Evolutionary conservation across 2,329 filamentous ascomycete species (phyloP), one percentile per base, ranked within the genome.

Genomic region (Pseudocercospora crystallina): DNA sequence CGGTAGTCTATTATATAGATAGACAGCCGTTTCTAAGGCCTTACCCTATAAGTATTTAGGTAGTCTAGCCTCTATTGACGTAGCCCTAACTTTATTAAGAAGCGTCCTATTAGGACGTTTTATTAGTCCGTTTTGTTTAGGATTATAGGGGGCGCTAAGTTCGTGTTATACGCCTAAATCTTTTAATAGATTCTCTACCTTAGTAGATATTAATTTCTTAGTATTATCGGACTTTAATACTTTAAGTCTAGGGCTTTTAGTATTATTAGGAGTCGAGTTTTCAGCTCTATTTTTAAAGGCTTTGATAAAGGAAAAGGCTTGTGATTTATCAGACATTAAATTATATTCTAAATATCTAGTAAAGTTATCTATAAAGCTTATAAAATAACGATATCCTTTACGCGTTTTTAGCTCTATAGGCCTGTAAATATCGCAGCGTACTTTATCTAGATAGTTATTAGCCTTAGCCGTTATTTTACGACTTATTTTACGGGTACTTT

Each of bases 301-400:
- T 33, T 20, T 44, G 14, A 50, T 44, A 44, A 5, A 30, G 10
- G 26, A 37, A 33, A 44, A 50, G 38, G 47, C 47, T 44, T 50
- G 5, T 7, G 47, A 50, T 45, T 38, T 48, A 20, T 32, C 34
- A 44, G 15, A 33, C 13, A 50, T 38, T 33, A 50, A 13, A 14
- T 50, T 44, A 11, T 26, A 26, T 36, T 50, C 47, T 44, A 50
- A 12, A 50, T 44, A 50, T 14, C 47, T 38, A 38, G 33, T 39
- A 50, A 36, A 40, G 15, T 44, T 50, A 40, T 50, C 41, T 12
- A 50, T 50, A 50, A 50, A 50, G 30, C 40, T 45, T 44, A 44
- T 50, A 45, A 39, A 44, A 42, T 50, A 50, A 13, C 41, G 26
- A 50, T 38, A 33, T 33, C 29, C 47, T 34, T 14, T 13, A 33